phyloP scores from a whole-genome alignment of 305 asterid species.

The Ruellia speciosa region DNA sequence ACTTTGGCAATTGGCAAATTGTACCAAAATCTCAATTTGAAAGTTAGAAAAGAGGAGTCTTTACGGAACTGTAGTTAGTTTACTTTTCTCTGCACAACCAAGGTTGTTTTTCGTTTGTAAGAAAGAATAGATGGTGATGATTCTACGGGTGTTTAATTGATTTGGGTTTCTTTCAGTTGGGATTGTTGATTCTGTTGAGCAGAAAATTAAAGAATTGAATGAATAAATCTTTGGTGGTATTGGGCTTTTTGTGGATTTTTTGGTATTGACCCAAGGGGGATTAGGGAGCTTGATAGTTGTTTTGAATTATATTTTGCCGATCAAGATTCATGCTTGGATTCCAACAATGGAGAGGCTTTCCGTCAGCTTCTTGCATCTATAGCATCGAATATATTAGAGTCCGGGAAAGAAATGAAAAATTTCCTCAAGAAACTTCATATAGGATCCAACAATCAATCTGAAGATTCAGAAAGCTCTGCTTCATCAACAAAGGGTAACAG shows the following conservation, averaged over 20 bases:
- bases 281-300: conserved; percentile 25
- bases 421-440: conserved; percentile 69
- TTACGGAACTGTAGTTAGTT: conserved; percentile 3
- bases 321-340: conserved; percentile 43
- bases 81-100: background rate
- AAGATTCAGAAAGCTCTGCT: conserved; percentile 62
- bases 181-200: conserved; percentile 28
- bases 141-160: conserved; percentile 13
- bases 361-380: conserved; percentile 34
- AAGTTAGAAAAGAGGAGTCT: conserved; percentile 22
- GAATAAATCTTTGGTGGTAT: conserved; percentile 27
- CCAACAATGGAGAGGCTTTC: conserved; percentile 50
- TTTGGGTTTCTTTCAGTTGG: conserved; percentile 28
- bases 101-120: conserved; percentile 7
- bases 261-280: conserved; percentile 34
- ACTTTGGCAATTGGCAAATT: background rate
- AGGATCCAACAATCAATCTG: conserved; percentile 68
- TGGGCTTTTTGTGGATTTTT: conserved; percentile 27
- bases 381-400: conserved; percentile 33
- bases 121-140: conserved; percentile 18
- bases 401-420: conserved; percentile 56
- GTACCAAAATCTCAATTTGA: background rate
- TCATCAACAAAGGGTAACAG: conserved; percentile 48
- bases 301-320: conserved; percentile 23
- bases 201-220: conserved; percentile 17